These are phyloP conservation scores for Cyclostephanos invisitatus DNA, from an alignment of 108 stramenopile species.

Conservation along the genomic window DNA sequence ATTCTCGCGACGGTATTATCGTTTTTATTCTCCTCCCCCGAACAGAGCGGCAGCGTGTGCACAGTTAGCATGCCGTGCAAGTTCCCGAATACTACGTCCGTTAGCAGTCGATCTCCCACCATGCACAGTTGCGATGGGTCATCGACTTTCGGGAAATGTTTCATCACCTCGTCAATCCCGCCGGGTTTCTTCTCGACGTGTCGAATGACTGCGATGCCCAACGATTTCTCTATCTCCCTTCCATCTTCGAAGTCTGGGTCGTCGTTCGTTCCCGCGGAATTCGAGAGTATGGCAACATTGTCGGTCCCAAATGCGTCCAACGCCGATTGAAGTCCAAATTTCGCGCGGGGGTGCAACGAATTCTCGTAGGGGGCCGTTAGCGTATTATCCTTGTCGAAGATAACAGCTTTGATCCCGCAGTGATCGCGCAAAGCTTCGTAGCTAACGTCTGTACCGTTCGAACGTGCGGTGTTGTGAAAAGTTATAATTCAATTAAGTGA, in stretches of 20 bases:
- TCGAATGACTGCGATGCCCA: slow-evolving; percentile 89
- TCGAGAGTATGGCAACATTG: slow-evolving; percentile 89
- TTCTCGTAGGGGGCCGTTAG: slow-evolving; percentile 91
- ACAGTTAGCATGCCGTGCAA: slow-evolving; percentile 93
- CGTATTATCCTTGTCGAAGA: slow-evolving; percentile 96
- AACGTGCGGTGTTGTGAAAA: not conserved
- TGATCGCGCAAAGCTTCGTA: slow-evolving; percentile 72
- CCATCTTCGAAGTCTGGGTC: slow-evolving; percentile 82
- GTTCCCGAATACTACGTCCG: slow-evolving; percentile 95
- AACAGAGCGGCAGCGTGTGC: slow-evolving; percentile 78
- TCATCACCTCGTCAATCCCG: slow-evolving; percentile 77
- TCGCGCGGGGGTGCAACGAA: slow-evolving; percentile 64
- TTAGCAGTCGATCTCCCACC: slow-evolving; percentile 93
- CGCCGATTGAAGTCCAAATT: slow-evolving; percentile 64
- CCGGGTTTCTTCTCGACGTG: slow-evolving; percentile 94
- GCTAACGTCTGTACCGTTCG: slow-evolving; percentile 61
- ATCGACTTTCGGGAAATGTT: slow-evolving; percentile 70
- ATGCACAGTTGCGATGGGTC: slow-evolving; percentile 82
- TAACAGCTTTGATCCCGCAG: slow-evolving; percentile 75
- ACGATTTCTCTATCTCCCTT: slow-evolving; percentile 64
- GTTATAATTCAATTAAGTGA: not conserved
- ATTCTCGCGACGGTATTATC: slow-evolving; percentile 77
- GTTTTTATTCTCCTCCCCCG: slow-evolving; percentile 64
- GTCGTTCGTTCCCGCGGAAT: slow-evolving; percentile 90
- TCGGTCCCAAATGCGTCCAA: slow-evolving; percentile 70